Evolutionary conservation across 768 basidiomycete genomes (phyloP).

Genomic region (Filobasidium wieringae): DNA sequence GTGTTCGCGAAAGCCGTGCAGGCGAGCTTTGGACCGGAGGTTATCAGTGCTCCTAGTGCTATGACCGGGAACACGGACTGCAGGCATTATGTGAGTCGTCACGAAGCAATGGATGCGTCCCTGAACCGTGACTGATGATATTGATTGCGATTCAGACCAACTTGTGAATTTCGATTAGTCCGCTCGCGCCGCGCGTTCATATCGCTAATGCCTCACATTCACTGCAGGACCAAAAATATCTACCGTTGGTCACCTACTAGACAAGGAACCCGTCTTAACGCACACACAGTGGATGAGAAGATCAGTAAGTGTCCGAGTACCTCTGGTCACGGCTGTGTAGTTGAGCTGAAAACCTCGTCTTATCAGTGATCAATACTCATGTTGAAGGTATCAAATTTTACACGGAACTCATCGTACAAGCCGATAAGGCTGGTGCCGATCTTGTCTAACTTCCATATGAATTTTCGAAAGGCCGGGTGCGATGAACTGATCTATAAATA

Average conservation of each 20-base stretch:
- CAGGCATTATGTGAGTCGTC: constrained; percentile 2
- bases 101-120: neutral
- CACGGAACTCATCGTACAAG: constrained; percentile 8
- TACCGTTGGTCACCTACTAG: constrained; percentile 15
- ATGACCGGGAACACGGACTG: constrained; percentile 15
- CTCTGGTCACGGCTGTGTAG: neutral
- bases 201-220: neutral
- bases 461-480: too few relatives aligned
- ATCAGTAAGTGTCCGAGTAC: constrained; percentile 7
- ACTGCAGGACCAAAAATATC: constrained; percentile 1
- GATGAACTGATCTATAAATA: too few relatives aligned
- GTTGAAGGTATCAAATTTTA: constrained; percentile 9
- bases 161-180: neutral
- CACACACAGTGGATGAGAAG: constrained; percentile 17
- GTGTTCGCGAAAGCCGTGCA: constrained; percentile 31
- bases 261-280: constrained; percentile 11
- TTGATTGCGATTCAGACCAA: neutral
- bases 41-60: constrained; percentile 7
- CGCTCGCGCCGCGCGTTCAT: too few relatives aligned
- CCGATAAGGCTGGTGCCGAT: too few relatives aligned
- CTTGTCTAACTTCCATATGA: too few relatives aligned
- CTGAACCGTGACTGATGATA: too few relatives aligned
- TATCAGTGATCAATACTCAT: constrained; percentile 8
- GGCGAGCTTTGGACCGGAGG: constrained; percentile 29
- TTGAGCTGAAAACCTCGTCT: neutral